Conservation (phyloP, 2,329 filamentous ascomycete genomes). For the Pseudogymnoascus sp. region DNA sequence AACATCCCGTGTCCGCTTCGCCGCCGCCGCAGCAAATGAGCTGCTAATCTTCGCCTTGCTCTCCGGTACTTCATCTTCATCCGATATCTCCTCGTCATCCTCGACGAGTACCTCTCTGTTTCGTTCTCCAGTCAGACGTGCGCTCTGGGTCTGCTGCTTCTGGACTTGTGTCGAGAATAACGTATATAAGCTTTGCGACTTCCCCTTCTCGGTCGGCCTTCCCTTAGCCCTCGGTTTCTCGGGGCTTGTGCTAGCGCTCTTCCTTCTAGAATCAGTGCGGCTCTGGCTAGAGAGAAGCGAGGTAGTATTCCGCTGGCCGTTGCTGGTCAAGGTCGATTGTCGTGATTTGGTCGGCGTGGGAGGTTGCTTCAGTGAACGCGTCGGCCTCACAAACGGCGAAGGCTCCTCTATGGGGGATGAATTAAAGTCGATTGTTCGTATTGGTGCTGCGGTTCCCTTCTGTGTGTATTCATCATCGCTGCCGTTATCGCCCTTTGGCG, state of each 20-base stretch:
- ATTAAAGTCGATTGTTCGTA: conserved; percentile 23
- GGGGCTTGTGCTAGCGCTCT: conserved; percentile 36
- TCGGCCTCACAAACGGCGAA: conserved; percentile 15
- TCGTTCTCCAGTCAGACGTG: conserved; percentile 45
- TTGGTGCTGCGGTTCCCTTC: conserved; percentile 5
- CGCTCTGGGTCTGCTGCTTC: conserved; percentile 26
- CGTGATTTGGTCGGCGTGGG: conserved; percentile 9
- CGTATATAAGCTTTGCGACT: conserved; percentile 47
- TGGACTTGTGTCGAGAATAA: conserved; percentile 56
- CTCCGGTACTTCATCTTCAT: conserved; percentile 48
- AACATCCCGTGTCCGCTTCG: conserved; percentile 41
- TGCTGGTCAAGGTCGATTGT: conserved; percentile 3
- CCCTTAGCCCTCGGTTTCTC: conserved; percentile 32
- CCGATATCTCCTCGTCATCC: conserved; percentile 40
- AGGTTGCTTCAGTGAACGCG: conserved; percentile 20
- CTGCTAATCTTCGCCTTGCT: conserved; percentile 43
- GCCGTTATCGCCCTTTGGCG: conserved; percentile 9
- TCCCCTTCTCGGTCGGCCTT: conserved; percentile 41
- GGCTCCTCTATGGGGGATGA: conserved; percentile 3
- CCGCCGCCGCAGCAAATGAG: conserved; percentile 46
- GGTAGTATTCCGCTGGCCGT: background rate
- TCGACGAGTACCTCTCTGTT: conserved; percentile 22
- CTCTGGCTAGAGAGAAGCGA: conserved; percentile 13
- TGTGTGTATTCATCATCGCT: background rate
- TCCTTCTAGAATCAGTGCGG: conserved; percentile 22